Evolutionary conservation across 129 eudicot genomes (phyloP), one percentile per base, ranked within the genome.

Genomic region (Flaveria trinervia): DNA sequence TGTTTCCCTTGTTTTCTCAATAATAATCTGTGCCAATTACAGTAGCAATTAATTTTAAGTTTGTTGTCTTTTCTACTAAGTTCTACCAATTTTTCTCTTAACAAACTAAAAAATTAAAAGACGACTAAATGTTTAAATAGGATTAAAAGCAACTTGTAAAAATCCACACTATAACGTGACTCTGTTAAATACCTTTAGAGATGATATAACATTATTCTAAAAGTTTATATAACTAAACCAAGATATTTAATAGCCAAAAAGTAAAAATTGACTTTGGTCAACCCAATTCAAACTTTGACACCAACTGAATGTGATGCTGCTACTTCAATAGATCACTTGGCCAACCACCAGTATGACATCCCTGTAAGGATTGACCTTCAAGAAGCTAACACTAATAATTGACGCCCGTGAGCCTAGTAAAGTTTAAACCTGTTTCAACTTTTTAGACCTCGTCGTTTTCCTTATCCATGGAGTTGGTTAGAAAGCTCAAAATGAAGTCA

Each of bases 401-500:
- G 14, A 18, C 18, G 0, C 15, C 50, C 16, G 71, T 25, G 13
- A 39, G 39, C 25, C 50, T n/a, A 39, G 25, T 49, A n/a, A 48
- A 76, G 11, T 50, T 73, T 30, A 18, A 48, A 33, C 54, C 33
- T 10, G 62, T 41, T 28, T 5, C 41, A 36, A 36, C 5, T 36
- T 46, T 30, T 83, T 72, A 77, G 39, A 7, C 64, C 74, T 79
- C 68, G 13, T 92, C 86, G 2, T 79, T 87, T 61, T 92, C 87
- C 61, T 86, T 86, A 84, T 93, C 98, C 79, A 93, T 59, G 0
- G 91, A 88, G 72, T 91, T 83, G 13, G 98, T 90, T 57, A 90
- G 77, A 84, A 79, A 93, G 87, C 95, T 93, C 77, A 93, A 65
- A 79, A 93, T 88, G 81, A 90, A 93, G 69, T 84, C 92, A 74